These are phyloP conservation scores for Neofusicoccum kwambonambiense DNA, from an alignment of 2,329 filamentous ascomycete genomes.

Conservation along the genomic window DNA sequence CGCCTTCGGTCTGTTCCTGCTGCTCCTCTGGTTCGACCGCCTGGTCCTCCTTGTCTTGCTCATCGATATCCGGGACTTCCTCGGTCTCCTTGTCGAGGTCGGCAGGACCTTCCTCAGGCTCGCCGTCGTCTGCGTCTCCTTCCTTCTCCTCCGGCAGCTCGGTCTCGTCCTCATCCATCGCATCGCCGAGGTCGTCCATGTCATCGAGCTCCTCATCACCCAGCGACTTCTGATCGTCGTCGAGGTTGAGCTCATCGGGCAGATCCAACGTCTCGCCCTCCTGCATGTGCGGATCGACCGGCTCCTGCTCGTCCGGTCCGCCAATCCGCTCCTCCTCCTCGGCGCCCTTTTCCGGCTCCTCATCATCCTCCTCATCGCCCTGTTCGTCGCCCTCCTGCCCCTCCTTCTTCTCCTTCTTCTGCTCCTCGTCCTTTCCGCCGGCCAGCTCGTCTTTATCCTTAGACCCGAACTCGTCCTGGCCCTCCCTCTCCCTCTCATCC, in stretches of 20 bases:
- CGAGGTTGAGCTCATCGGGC: conserved; percentile 83
- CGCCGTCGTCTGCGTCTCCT: conserved; percentile 35
- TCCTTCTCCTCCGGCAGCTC: conserved; percentile 36
- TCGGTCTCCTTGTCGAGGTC: conserved; percentile 35
- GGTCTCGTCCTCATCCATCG: conserved; percentile 41
- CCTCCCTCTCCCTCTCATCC: conserved; percentile 78
- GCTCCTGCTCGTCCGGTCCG: conserved; percentile 65
- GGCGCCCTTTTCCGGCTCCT: conserved; percentile 55
- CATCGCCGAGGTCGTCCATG: conserved; percentile 49
- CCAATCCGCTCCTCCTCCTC: conserved; percentile 62
- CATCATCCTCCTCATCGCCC: conserved; percentile 49
- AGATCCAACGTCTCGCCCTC: conserved; percentile 80
- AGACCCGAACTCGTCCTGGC: conserved; percentile 55
- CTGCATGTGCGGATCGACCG: conserved; percentile 71
- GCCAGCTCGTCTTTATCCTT: conserved; percentile 49
- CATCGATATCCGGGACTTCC: conserved; percentile 34
- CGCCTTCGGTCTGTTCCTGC: conserved; percentile 29
- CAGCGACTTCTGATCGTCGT: conserved; percentile 54
- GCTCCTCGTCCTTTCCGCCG: conserved; percentile 47
- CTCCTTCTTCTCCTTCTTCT: conserved; percentile 55
- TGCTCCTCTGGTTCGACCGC: conserved; percentile 47
- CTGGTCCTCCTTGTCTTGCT: conserved; percentile 39
- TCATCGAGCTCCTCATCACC: conserved; percentile 50
- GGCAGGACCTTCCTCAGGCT: conserved; percentile 30
- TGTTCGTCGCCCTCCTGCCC: conserved; percentile 64